Percentiles rank a stretch among this genome's conserved stretches.
These are phyloP conservation scores for Rhazya stricta DNA, from an alignment of 257 asterid species.

Conservation along the genomic window DNA sequence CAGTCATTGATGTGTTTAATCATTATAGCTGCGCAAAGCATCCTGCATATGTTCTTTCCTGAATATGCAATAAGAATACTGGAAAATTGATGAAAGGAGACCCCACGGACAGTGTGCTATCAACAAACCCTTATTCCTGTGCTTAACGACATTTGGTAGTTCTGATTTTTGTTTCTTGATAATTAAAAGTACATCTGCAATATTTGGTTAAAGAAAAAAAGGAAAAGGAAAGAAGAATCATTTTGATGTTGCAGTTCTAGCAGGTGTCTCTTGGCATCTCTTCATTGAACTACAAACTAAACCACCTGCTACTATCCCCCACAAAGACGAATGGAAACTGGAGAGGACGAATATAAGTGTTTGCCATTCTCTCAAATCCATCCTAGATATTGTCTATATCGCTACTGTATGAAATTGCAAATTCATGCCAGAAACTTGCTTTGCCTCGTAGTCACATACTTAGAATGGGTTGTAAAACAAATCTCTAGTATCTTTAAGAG, in stretches of 20 bases:
- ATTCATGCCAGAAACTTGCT: background rate
- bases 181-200: background rate
- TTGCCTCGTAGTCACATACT: background rate
- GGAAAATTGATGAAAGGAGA: background rate
- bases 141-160: background rate
- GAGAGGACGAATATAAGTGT: background rate
- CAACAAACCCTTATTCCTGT: background rate
- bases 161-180: background rate
- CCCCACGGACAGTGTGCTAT: background rate
- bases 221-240: background rate
- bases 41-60: background rate
- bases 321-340: background rate
- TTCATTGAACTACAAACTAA: background rate
- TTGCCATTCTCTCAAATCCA: too few relatives aligned
- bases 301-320: background rate
- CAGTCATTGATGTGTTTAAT: constrained; percentile 9
- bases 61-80: background rate
- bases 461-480: background rate
- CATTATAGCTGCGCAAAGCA: background rate
- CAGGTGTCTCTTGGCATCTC: background rate
- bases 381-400: too few relatives aligned
- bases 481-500: too few relatives aligned
- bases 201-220: background rate
- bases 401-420: background rate
- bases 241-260: background rate